phyloP scores from a whole-genome alignment of 305 asterid genomes.

The Fraxinus latifolia region DNA sequence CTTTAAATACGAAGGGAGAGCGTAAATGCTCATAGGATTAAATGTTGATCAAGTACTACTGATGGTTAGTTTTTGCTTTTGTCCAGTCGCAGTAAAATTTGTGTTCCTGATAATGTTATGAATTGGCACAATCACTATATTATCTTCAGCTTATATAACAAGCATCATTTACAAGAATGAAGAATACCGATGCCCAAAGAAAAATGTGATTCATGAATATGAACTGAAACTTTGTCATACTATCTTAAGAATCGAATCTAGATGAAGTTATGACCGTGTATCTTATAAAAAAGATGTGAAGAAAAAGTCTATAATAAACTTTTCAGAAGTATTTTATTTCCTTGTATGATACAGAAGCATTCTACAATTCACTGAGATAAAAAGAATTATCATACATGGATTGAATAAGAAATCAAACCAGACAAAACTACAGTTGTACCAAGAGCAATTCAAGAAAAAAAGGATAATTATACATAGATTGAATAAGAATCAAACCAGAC shows the following conservation, averaged over 20 bases:
- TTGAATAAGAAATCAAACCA: not conserved
- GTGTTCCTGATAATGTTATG: not conserved
- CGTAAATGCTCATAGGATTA: not conserved
- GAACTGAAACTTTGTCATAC: not conserved
- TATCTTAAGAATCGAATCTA: not conserved
- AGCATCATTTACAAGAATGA: not conserved
- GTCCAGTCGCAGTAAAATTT: not conserved
- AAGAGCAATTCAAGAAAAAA: not conserved
- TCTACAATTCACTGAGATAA: not conserved
- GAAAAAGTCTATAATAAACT: not conserved
- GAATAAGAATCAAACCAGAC: not conserved
- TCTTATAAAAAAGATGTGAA: not conserved
- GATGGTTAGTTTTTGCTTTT: not conserved
- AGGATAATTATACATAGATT: not conserved
- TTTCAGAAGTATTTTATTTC: not conserved
- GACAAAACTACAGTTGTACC: not conserved
- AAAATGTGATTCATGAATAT: not conserved
- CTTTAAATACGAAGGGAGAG: conserved; percentile 2
- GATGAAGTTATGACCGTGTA: not conserved
- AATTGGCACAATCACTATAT: not conserved
- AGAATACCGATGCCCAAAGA: not conserved
- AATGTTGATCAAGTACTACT: not conserved
- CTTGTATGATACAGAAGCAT: not conserved
- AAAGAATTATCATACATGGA: not conserved
- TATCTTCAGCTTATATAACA: not conserved